Evolutionary conservation across 163 green algal species (phyloP).

Genomic region (Scenedesmus sp.): DNA sequence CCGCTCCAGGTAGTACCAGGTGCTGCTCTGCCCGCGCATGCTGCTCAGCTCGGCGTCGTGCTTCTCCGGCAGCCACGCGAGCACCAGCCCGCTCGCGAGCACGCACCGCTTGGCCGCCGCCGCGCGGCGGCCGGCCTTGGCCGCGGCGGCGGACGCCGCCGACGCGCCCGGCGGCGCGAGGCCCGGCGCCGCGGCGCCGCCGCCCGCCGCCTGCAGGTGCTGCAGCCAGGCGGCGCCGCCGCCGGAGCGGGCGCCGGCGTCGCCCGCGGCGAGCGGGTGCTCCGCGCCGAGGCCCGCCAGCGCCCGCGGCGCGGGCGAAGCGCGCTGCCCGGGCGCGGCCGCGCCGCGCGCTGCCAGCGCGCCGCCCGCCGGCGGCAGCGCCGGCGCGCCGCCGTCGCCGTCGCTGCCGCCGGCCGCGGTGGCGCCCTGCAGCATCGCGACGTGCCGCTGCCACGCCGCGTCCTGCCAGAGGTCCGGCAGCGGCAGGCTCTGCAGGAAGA

Average conservation of each 20-base stretch:
- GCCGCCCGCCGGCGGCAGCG: no score
- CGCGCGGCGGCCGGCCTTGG: slow-evolving; percentile 1
- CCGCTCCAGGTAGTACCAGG: slow-evolving; percentile 85
- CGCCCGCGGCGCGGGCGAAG: background rate
- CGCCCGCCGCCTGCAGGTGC: background rate
- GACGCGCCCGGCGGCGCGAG: background rate
- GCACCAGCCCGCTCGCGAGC: slow-evolving; percentile 11
- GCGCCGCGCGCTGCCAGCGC: no score
- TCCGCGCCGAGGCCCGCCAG: background rate
- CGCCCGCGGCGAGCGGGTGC: background rate
- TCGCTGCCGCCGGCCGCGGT: slow-evolving; percentile 3
- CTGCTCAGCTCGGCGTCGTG: slow-evolving; percentile 59
- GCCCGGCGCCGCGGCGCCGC: no score
- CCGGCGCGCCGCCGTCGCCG: no score
- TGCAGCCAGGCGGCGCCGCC: no score
- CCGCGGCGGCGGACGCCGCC: background rate
- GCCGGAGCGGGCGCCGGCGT: background rate
- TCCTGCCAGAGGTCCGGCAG: slow-evolving; percentile 77
- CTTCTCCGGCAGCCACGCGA: slow-evolving; percentile 56
- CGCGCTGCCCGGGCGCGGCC: background rate
- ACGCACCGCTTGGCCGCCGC: background rate
- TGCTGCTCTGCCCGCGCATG: slow-evolving; percentile 80
- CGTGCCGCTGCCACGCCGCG: slow-evolving; percentile 58
- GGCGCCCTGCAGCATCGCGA: slow-evolving; percentile 39
- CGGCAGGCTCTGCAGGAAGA: slow-evolving; percentile 72